A percentile compares a stretch with the other conserved stretches of the same genome.
These are phyloP conservation scores for Scedosporium minutisporum DNA, from an alignment of 2,329 filamentous ascomycete species.

Conservation along the genomic window DNA sequence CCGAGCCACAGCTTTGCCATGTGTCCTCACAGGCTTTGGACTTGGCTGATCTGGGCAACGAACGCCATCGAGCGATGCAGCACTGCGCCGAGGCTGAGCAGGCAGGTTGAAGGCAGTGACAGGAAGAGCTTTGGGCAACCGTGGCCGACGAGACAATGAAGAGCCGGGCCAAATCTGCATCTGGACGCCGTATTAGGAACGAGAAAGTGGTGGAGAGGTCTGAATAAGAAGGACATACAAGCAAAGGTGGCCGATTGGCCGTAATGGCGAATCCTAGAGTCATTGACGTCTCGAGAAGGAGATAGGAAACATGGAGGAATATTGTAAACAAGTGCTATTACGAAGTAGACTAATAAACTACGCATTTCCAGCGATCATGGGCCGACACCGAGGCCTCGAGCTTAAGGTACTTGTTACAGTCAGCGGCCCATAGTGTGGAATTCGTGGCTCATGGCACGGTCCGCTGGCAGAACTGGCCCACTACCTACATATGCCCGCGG, in stretches of 20 bases:
- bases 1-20: neutral
- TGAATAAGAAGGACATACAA: neutral
- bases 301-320: neutral
- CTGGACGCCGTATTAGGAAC: no score
- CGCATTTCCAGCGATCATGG: no score
- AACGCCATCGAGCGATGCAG: neutral
- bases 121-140: no score
- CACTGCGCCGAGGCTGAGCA: neutral
- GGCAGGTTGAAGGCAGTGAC: neutral
- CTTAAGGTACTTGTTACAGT: neutral
- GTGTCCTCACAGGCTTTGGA: neutral
- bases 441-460: no score
- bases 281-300: neutral
- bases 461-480: no score
- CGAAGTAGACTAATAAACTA: no score
- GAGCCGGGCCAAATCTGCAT: neutral
- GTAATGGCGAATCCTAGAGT: neutral
- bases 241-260: neutral
- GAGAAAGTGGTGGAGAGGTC: no score
- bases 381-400: neutral
- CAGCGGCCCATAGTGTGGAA: neutral
- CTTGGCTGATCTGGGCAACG: neutral
- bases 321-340: neutral
- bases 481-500: no score
- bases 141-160: neutral